Conservation (phyloP, 495 filamentous ascomycete genomes). For the Apodospora peruviana region DNA sequence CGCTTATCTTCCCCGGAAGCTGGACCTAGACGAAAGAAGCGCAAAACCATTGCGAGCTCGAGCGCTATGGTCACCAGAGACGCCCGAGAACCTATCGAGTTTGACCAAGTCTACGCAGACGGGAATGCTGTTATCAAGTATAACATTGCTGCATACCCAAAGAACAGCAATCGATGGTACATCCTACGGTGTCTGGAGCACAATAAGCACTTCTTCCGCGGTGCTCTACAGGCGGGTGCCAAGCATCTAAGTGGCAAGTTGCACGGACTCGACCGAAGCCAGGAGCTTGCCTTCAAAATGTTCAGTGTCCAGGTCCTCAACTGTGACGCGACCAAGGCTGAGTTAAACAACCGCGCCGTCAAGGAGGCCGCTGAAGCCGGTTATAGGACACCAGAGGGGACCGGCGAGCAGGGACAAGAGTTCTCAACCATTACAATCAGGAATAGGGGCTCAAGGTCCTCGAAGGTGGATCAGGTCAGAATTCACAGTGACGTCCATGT, state of each 20-base stretch:
- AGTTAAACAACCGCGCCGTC: neutral
- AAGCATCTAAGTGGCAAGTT: neutral
- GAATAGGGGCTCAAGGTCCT: neutral
- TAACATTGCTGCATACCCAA: neutral
- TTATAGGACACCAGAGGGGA: no score
- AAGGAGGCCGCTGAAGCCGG: neutral
- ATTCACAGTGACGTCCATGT: no score
- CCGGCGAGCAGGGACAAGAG: no score
- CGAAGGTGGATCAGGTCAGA: neutral
- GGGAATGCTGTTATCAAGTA: neutral
- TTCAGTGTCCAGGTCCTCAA: neutral
- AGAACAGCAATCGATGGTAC: neutral
- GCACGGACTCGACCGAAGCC: neutral
- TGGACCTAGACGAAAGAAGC: neutral
- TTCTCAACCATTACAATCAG: neutral
- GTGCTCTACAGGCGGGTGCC: neutral
- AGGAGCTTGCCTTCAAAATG: neutral
- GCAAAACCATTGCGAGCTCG: neutral
- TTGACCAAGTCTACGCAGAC: neutral
- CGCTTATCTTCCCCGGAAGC: neutral
- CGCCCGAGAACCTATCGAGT: neutral
- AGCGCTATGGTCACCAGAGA: neutral
- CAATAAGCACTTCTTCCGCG: neutral
- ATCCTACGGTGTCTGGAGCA: neutral
- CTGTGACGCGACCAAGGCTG: neutral